These are phyloP conservation scores for Agmasoma carcini DNA, from an alignment of 371 early-diverging fungal genomes.

Conservation along the genomic window DNA sequence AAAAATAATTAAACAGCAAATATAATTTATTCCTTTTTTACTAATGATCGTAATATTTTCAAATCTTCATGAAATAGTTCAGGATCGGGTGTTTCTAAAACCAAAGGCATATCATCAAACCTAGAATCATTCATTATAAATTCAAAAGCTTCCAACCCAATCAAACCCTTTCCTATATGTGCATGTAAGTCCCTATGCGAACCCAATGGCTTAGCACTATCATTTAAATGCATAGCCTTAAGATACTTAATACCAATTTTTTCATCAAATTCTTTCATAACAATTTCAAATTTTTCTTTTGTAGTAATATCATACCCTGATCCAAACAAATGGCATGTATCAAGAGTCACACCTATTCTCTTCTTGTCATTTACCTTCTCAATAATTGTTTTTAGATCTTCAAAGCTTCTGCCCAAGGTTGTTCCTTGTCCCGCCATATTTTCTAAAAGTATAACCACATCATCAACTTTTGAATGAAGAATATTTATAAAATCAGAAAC, in stretches of 20 bases:
- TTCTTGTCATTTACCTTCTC: slow-evolving; percentile 55
- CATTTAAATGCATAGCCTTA: slow-evolving; percentile 59
- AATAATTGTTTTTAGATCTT: slow-evolving; percentile 56
- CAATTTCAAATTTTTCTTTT: slow-evolving; percentile 51
- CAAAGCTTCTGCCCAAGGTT: slow-evolving; percentile 56
- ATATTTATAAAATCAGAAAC: slow-evolving; percentile 56
- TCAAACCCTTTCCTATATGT: slow-evolving; percentile 57
- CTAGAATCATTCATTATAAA: slow-evolving; percentile 56
- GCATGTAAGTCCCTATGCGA: slow-evolving; percentile 58
- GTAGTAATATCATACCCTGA: slow-evolving; percentile 59
- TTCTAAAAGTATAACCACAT: slow-evolving; percentile 56
- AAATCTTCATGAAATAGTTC: slow-evolving; percentile 48
- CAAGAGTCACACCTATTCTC: slow-evolving; percentile 59
- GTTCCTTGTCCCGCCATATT: slow-evolving; percentile 61
- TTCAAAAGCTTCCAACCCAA: slow-evolving; percentile 57
- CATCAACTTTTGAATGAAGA: slow-evolving; percentile 51
- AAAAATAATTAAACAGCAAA: no score
- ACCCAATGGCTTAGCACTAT: slow-evolving; percentile 55
- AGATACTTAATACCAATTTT: slow-evolving; percentile 57
- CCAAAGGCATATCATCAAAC: slow-evolving; percentile 56
- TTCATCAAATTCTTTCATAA: slow-evolving; percentile 56
- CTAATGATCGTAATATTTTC: slow-evolving; percentile 13
- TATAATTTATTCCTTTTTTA: not conserved
- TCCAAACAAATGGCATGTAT: slow-evolving; percentile 60
- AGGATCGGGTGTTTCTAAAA: slow-evolving; percentile 58